A percentile compares a stretch with the other conserved stretches of the same genome.
Evolutionary conservation across 208 protist species (phyloP).

Genomic region (Leishmania amazonensis): DNA sequence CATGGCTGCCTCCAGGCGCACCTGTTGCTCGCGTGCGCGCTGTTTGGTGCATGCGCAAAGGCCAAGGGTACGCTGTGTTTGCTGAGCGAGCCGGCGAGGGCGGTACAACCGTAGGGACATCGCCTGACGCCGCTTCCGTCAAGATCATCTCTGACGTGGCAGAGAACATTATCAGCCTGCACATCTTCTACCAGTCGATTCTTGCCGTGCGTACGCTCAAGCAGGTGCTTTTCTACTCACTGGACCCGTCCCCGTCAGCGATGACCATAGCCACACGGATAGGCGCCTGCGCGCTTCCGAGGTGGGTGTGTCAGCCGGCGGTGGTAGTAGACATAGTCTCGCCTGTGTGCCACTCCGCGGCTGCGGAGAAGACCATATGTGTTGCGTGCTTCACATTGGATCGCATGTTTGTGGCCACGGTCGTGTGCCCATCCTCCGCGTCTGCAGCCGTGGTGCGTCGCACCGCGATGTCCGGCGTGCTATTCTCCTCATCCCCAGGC

Average conservation of each 20-base stretch:
- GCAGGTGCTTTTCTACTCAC: conserved; percentile 37
- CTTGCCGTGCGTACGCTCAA: conserved; percentile 35
- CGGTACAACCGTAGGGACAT: conserved; percentile 3
- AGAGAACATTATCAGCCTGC: conserved; percentile 29
- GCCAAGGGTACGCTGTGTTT: conserved; percentile 13
- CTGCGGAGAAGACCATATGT: conserved; percentile 15
- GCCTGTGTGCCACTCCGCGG: conserved; percentile 7
- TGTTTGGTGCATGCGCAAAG: conserved; percentile 23
- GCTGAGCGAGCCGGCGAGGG: conserved; percentile 11
- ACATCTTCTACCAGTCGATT: conserved; percentile 45
- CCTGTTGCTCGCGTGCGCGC: conserved; percentile 9
- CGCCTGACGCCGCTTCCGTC: not conserved
- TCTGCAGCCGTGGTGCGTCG: conserved; percentile 23
- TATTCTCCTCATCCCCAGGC: conserved; percentile 17
- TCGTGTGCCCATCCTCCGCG: conserved; percentile 17
- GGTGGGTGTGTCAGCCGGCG: not conserved
- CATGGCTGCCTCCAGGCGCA: conserved; percentile 46
- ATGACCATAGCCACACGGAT: conserved; percentile 13
- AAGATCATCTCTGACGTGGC: conserved; percentile 14
- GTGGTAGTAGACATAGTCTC: conserved; percentile 12
- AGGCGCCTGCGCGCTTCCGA: conserved; percentile 19
- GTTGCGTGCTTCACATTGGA: conserved; percentile 19
- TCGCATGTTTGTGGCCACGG: conserved; percentile 16
- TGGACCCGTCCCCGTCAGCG: conserved; percentile 31
- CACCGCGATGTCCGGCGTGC: conserved; percentile 23